phyloP scores from a whole-genome alignment of 2,329 filamentous ascomycete genomes.

The Cladosporium sp. region DNA sequence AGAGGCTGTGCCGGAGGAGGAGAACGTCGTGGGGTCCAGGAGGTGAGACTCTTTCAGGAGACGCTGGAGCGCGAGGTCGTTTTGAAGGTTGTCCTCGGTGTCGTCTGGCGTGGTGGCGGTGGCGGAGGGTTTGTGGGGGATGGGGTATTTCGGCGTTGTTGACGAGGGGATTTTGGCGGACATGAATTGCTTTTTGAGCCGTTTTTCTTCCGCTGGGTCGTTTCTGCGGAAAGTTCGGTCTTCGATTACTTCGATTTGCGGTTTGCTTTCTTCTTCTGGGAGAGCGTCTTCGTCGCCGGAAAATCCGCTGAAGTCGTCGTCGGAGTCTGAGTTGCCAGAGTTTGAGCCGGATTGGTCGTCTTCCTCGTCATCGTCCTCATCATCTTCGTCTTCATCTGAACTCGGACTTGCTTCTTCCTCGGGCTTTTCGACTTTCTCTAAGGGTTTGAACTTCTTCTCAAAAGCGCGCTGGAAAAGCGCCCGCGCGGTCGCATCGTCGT shows the following conservation, averaged over 20 bases:
- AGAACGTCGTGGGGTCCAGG: slow-evolving; percentile 56
- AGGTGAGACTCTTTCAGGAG: slow-evolving; percentile 90
- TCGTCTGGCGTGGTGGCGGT: slow-evolving; percentile 31
- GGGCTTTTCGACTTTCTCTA: slow-evolving; percentile 27
- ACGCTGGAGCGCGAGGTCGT: slow-evolving; percentile 87
- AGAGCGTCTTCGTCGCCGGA: not conserved
- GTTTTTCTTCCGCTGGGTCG: slow-evolving; percentile 6
- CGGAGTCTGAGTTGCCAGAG: slow-evolving; percentile 47
- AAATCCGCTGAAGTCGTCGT: not conserved
- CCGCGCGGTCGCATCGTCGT: slow-evolving; percentile 51
- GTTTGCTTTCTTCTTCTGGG: not conserved
- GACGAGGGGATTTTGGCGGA: slow-evolving; percentile 5
- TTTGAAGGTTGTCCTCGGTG: slow-evolving; percentile 67
- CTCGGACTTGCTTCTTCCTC: slow-evolving; percentile 30
- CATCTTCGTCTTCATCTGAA: slow-evolving; percentile 9
- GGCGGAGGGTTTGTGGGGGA: slow-evolving; percentile 5
- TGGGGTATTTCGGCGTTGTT: slow-evolving; percentile 7
- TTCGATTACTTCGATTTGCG: slow-evolving; percentile 12
- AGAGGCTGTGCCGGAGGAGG: slow-evolving; percentile 44
- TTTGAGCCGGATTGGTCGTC: slow-evolving; percentile 59
- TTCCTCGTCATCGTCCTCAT: slow-evolving; percentile 18
- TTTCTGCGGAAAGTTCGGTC: not conserved
- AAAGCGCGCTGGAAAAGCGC: slow-evolving; percentile 80
- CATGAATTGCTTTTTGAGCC: slow-evolving; percentile 11
- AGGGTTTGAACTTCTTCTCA: slow-evolving; percentile 77